Evolutionary conservation across 164 flowering plant genomes (phyloP), one percentile per base, ranked within the genome.

Genomic region (Tetracentron sinense): DNA sequence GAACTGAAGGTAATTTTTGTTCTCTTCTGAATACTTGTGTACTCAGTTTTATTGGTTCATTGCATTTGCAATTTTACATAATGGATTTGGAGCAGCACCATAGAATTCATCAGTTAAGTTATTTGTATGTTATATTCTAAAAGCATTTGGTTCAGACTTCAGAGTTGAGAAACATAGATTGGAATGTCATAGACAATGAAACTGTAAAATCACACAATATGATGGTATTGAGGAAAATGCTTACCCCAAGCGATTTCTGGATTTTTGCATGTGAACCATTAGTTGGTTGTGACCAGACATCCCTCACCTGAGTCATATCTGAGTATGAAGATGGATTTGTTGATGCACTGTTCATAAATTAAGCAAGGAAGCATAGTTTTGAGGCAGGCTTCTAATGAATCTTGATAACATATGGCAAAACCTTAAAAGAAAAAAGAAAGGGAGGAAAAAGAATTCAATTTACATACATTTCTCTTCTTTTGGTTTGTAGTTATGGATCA

Each of bases 1-100:
- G 96, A 63, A 78, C 96, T 54, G 77, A 81, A 83, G 97, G 97
- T 94, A 81, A 50, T 0, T 27, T 26, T 16, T 49, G 1, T 20
- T 23, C 27, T 66, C 50, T 65, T 60, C 20, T 30, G 31, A 35
- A 16, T 33, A 46, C 20, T 53, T 19, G 21, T 53, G 12, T 54
- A 16, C 29, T n/a, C 6, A 16, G 46, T 62, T 29, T 33, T 35
- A 42, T 17, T 51, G n/a, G 56, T 25, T 52, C 27, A 28, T 60
- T n/a, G 25, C 30, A 20, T 28, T 16, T 12, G 15, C 27, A 27
- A 53, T 26, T 19, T 26, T 27, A 27, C 4, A 38, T 38, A 49
- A 53, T 26, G 31, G 30, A 53, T 4, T 26, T 27, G 26, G 30
- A 3, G 31, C n/a, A 53, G 31, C 29, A 14, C 27, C 12, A 15